Conservation (phyloP, 192 early-diverging fungal species). For the Pecoramyces ruminantium region DNA sequence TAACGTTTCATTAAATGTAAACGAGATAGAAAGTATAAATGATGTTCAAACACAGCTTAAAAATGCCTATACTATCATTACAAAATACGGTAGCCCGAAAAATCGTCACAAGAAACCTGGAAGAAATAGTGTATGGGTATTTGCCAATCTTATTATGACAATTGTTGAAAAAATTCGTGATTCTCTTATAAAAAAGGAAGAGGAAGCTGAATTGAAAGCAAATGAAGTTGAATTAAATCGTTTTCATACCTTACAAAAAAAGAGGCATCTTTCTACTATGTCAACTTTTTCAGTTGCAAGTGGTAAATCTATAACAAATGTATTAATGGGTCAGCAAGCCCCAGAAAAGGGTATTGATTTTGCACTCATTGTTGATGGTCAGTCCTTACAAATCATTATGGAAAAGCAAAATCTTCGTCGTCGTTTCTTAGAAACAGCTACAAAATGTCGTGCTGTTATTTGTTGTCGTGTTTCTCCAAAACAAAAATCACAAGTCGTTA, state of each 20-base stretch:
- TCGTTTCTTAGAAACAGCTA: constrained; percentile 52
- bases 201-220: background rate
- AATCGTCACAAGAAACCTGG: background rate
- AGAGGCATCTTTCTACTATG: background rate
- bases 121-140: background rate
- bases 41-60: background rate
- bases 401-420: background rate
- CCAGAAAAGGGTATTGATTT: background rate
- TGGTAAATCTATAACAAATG: background rate
- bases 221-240: background rate
- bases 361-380: background rate
- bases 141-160: background rate
- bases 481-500: constrained; percentile 89
- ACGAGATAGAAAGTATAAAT: background rate
- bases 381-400: background rate
- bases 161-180: background rate
- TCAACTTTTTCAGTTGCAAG: background rate
- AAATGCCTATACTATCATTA: background rate
- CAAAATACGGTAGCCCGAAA: background rate
- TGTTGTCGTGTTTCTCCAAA: constrained; percentile 91
- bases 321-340: background rate
- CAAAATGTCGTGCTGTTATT: constrained; percentile 68
- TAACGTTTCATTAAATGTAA: background rate
- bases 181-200: background rate
- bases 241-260: background rate